Evolutionary conservation across 768 basidiomycete species (phyloP).

Genomic region (Amylocystis lapponica): DNA sequence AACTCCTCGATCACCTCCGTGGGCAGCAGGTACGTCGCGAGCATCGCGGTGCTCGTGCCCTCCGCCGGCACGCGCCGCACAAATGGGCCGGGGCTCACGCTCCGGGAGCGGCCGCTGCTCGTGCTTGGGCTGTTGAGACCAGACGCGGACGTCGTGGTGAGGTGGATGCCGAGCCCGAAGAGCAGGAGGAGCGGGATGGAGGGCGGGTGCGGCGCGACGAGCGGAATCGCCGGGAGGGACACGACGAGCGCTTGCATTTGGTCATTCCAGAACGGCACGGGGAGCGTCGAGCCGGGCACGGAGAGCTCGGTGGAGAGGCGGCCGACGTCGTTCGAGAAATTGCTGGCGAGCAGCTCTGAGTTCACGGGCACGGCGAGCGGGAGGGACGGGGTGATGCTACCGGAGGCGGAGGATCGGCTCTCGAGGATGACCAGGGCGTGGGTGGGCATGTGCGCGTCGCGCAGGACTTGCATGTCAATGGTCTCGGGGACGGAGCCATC

Average conservation of each 20-base stretch:
- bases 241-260: slow-evolving; percentile 27
- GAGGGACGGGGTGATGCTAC: slow-evolving; percentile 1
- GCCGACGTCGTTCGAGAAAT: slow-evolving; percentile 32
- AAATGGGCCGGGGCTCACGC: not conserved
- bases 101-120: not conserved
- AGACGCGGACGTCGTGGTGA: not conserved
- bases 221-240: slow-evolving; percentile 46
- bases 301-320: slow-evolving; percentile 14
- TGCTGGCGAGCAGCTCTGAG: slow-evolving; percentile 37
- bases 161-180: slow-evolving; percentile 40
- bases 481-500: slow-evolving; percentile 33
- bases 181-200: slow-evolving; percentile 55
- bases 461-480: slow-evolving; percentile 43
- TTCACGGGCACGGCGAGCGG: slow-evolving; percentile 51
- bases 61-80: not conserved
- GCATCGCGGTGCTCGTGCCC: too few species aligned
- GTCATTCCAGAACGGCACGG: slow-evolving; percentile 30
- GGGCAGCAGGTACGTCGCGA: slow-evolving; percentile 53
- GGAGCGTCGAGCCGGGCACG: slow-evolving; percentile 8
- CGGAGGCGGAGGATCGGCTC: slow-evolving; percentile 21
- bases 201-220: slow-evolving; percentile 44
- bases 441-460: slow-evolving; percentile 45
- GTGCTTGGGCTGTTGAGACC: not conserved
- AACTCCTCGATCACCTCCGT: slow-evolving; percentile 47
- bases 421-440: slow-evolving; percentile 48